phyloP scores from a whole-genome alignment of 1,284 basidiomycete genomes.

The Phellopilus nigrolimitatus region DNA sequence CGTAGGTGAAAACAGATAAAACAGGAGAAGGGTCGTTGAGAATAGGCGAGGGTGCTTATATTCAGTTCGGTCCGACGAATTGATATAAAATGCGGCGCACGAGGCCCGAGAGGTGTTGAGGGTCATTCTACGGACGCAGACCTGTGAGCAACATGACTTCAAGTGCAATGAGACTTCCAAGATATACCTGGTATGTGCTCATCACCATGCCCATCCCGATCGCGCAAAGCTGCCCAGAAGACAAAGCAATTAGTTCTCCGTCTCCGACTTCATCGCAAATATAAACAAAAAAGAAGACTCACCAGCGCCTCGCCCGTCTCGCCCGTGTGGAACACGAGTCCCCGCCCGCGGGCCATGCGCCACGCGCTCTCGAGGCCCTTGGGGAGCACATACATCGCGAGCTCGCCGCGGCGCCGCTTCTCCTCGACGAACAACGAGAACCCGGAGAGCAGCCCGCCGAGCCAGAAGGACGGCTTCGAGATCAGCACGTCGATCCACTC shows the following conservation, averaged over 20 bases:
- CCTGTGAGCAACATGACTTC: slow-evolving; percentile 20
- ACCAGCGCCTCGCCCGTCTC: slow-evolving; percentile 65
- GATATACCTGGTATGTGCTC: slow-evolving; percentile 53
- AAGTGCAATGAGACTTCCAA: slow-evolving; percentile 3
- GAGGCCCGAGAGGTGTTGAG: slow-evolving; percentile 82
- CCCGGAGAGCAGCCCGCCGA: slow-evolving; percentile 74
- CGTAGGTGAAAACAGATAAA: too few species aligned
- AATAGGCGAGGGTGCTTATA: too few species aligned
- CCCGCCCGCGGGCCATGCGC: slow-evolving; percentile 72
- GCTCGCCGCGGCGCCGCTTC: slow-evolving; percentile 71
- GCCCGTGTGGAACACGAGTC: slow-evolving; percentile 73
- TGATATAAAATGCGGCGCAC: slow-evolving; percentile 89
- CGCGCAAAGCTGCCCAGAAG: slow-evolving; percentile 45
- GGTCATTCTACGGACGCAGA: slow-evolving; percentile 68
- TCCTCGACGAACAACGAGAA: slow-evolving; percentile 86
- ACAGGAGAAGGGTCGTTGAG: too few species aligned
- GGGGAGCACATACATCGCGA: slow-evolving; percentile 96
- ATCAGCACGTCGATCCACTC: slow-evolving; percentile 51
- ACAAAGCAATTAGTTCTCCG: too few species aligned
- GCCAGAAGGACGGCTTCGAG: slow-evolving; percentile 69
- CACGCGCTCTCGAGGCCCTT: slow-evolving; percentile 87
- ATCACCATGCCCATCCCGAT: slow-evolving; percentile 90
- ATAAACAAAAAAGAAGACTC: slow-evolving; percentile 29
- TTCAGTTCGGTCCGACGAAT: slow-evolving; percentile 80
- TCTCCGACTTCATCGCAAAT: too few species aligned